Conservation (phyloP, 176 grass and related monocot species). For the Avena atlantica region DNA sequence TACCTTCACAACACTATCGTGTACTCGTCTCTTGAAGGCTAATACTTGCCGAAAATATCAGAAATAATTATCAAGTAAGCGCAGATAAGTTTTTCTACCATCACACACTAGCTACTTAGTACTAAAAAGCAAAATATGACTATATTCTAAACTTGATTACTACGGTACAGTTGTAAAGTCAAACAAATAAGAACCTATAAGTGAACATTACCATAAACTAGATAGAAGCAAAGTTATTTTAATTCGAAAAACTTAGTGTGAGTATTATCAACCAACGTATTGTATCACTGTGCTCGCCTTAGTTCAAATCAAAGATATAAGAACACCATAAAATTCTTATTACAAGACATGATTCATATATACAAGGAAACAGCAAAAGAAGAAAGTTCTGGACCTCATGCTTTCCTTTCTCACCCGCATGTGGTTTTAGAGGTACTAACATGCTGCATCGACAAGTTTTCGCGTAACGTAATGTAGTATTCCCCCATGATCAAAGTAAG, state of each 20-base stretch:
- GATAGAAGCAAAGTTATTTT: background rate
- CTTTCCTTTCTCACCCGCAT: background rate
- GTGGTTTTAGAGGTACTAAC: background rate
- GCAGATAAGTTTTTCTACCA: background rate
- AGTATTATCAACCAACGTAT: background rate
- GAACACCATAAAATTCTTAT: constrained; percentile 2
- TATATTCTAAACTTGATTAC: background rate
- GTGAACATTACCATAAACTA: background rate
- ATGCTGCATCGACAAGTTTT: constrained; percentile 44
- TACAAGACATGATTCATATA: background rate
- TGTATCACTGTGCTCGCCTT: background rate
- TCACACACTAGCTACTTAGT: background rate
- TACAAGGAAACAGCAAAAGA: constrained; percentile 5
- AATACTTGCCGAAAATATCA: background rate
- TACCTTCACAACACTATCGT: background rate
- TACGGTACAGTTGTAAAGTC: background rate
- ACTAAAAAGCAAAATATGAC: background rate
- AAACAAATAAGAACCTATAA: background rate
- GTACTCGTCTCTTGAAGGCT: constrained; percentile 2
- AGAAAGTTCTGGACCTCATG: background rate
- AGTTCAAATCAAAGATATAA: background rate
- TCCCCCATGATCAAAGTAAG: constrained; percentile 58
- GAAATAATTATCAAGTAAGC: background rate
- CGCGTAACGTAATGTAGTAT: constrained; percentile 56
- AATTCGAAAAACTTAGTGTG: background rate